Conservation (phyloP, 1,139 yeast genomes). For the Pichia sp. region DNA sequence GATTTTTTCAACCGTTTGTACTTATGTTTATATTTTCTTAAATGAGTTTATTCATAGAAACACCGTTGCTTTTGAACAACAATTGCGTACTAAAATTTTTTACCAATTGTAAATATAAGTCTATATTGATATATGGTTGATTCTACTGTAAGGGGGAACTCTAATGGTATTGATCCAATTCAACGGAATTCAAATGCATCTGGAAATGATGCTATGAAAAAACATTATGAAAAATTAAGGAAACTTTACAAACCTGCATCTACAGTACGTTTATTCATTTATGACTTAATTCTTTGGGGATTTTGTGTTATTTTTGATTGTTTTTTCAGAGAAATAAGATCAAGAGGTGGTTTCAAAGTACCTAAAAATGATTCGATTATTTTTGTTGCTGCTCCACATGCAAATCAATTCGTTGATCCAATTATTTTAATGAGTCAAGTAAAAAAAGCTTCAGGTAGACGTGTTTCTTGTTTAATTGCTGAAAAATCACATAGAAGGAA, state of each 20-base stretch:
- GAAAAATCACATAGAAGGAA: constrained; percentile 65
- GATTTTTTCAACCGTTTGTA: no score
- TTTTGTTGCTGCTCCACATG: constrained; percentile 97
- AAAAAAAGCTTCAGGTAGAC: constrained; percentile 58
- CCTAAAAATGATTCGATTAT: constrained; percentile 84
- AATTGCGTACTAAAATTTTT: no score
- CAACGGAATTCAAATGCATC: background rate
- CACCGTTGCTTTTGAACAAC: no score
- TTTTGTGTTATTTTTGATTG: constrained; percentile 30
- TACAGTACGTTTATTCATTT: constrained; percentile 26
- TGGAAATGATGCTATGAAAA: constrained; percentile 4
- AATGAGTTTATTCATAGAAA: no score
- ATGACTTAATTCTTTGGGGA: constrained; percentile 34
- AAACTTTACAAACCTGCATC: constrained; percentile 25
- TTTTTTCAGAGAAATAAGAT: constrained; percentile 84
- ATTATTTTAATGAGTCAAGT: constrained; percentile 79
- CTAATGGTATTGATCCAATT: no score
- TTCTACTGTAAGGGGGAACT: no score
- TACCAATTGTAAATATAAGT: no score
- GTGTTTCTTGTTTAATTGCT: constrained; percentile 84
- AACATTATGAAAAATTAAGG: constrained; percentile 12
- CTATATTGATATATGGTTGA: no score
- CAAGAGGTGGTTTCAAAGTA: constrained; percentile 85
- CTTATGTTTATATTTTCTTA: no score
- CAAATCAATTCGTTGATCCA: constrained; percentile 94